Evolutionary conservation across 768 basidiomycete species (phyloP).

Genomic region (Neoboletus subvelutipes): DNA sequence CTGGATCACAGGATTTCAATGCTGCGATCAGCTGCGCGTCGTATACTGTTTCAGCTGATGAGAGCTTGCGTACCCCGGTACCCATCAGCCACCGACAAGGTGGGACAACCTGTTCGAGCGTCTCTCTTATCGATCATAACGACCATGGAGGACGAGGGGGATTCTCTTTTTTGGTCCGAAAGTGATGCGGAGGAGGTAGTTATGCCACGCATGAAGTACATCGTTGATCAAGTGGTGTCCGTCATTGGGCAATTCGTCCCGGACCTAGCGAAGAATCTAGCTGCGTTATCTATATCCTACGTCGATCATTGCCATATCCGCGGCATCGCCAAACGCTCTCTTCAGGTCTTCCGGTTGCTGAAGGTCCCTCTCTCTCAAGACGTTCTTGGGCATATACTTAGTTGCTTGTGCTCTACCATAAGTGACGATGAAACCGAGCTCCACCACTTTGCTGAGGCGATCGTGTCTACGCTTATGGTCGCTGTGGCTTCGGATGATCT

Average conservation of each 20-base stretch:
- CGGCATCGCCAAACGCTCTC: constrained; percentile 80
- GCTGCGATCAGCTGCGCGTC: constrained; percentile 67
- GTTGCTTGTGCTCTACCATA: constrained; percentile 81
- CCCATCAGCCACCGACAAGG: constrained; percentile 65
- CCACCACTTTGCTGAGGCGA: constrained; percentile 80
- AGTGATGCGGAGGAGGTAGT: constrained; percentile 56
- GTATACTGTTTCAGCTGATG: constrained; percentile 82
- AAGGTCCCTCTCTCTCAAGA: constrained; percentile 66
- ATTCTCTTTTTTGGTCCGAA: constrained; percentile 67
- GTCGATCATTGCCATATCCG: constrained; percentile 86
- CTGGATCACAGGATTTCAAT: constrained; percentile 73
- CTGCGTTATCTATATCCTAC: constrained; percentile 77
- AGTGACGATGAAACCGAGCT: constrained; percentile 74
- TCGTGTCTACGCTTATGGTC: constrained; percentile 71
- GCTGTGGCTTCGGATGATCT: constrained; percentile 57
- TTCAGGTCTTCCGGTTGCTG: constrained; percentile 86
- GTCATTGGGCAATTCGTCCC: constrained; percentile 71
- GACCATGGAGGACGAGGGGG: constrained; percentile 58
- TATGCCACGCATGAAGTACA: constrained; percentile 63
- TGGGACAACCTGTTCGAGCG: constrained; percentile 44
- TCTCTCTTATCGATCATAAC: constrained; percentile 51
- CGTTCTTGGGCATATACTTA: constrained; percentile 77
- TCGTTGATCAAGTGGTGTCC: constrained; percentile 65
- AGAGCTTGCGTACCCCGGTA: constrained; percentile 81
- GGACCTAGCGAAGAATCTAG: constrained; percentile 72